Evolutionary conservation across 306 rosid genomes (phyloP).

Genomic region (Prinsepia uniflora): DNA sequence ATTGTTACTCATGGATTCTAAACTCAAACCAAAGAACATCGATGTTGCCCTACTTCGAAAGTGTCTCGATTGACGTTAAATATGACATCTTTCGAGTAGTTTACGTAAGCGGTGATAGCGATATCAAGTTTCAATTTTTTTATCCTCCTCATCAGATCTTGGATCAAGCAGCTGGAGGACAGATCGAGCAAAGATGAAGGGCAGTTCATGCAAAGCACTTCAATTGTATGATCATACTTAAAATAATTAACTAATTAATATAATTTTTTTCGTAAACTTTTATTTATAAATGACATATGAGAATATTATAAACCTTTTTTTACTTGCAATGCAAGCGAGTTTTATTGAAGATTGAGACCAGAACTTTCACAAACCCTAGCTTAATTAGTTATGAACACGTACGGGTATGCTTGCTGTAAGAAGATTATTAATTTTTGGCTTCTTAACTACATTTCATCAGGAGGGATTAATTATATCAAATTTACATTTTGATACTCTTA

Average conservation of each 20-base stretch:
- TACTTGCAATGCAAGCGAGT: neutral
- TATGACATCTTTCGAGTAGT: conserved; percentile 67
- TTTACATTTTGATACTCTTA: neutral
- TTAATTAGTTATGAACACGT: neutral
- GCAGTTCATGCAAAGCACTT: conserved; percentile 37
- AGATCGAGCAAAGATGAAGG: conserved; percentile 35
- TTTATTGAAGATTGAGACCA: neutral
- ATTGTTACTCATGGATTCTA: conserved; percentile 67
- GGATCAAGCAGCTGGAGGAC: conserved; percentile 29
- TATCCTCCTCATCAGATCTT: conserved; percentile 40
- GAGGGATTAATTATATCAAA: neutral
- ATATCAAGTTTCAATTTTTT: conserved; percentile 27
- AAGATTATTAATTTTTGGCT: neutral
- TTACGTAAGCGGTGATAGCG: conserved; percentile 46
- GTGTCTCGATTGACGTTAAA: conserved; percentile 49
- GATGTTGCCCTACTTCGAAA: conserved; percentile 61
- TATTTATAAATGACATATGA: neutral
- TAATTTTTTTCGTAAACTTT: neutral
- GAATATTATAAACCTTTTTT: neutral
- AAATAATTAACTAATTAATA: too few species aligned
- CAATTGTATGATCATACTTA: conserved; percentile 4
- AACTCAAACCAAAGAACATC: conserved; percentile 42
- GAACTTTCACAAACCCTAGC: neutral
- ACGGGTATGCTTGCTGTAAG: neutral
- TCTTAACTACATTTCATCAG: neutral